Evolutionary conservation across 2,329 filamentous ascomycete genomes (phyloP), one percentile per base, ranked within the genome.

Genomic region (Zelopaecilomyces penicillatus): DNA sequence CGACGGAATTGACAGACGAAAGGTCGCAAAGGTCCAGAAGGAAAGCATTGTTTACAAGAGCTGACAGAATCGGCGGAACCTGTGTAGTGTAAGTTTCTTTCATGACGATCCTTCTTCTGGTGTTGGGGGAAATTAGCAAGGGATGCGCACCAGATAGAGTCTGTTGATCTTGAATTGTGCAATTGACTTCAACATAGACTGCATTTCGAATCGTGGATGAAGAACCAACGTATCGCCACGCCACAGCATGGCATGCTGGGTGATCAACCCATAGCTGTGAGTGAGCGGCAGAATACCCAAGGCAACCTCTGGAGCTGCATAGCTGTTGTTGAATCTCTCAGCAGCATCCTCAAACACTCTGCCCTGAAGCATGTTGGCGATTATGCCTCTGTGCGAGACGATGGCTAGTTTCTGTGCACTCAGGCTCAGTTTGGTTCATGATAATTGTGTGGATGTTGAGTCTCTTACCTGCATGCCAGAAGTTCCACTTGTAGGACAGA

Each of bases 401-500:
- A 41, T 39, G 28, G 37, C 42, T 26, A 46, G 27, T 31, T 43
- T 44, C 26, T 42, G 36, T 19, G 19, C 2, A 19, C 19, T 26
- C 26, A 27, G 34, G 11, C n/a, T 9, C 12, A 10, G 39, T 6
- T 4, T 30, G n/a, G 38, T 11, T 19, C 19, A 19, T 19, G 19
- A 19, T 19, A 19, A 19, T 19, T 19, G 19, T 19, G 19, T 19
- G n/a, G 29, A 41, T 36, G 26, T 34, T 19, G 19, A 31, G 19
- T 30, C 28, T 44, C 12, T 43, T 44, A 49, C 47, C 47, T 49
- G 47, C 12, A 43, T 31, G 29, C 47, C 47, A 30, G 47, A 49
- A 11, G 47, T 49, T 29, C 47, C 47, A n/a, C 47, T 49, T 11
- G 47, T 49, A 19, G 47, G 32, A 30, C 47, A 49, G 6, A 34